Conservation (phyloP, 1,284 basidiomycete species). For the Irpex sp. region DNA sequence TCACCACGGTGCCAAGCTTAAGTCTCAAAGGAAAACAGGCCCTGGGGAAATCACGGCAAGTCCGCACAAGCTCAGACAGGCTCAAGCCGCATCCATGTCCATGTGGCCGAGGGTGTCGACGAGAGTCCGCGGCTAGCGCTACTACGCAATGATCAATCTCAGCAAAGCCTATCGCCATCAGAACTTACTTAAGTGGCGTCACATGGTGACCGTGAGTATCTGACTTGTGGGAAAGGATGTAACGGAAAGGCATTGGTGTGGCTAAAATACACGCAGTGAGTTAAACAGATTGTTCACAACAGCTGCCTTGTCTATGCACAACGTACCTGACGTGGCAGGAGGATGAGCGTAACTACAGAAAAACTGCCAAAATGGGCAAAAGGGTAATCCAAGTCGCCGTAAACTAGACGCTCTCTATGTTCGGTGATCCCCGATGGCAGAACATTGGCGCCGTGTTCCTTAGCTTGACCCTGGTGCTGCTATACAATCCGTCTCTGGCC, state of each 20-base stretch:
- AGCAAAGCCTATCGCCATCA: conserved; percentile 5
- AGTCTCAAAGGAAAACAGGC: too few relatives aligned
- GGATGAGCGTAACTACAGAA: too few relatives aligned
- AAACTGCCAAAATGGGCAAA: too few relatives aligned
- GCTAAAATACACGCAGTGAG: too few relatives aligned
- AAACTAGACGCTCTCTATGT: too few relatives aligned
- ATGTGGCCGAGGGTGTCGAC: background rate
- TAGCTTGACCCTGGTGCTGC: background rate
- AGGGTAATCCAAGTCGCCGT: too few relatives aligned
- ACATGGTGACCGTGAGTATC: conserved; percentile 1
- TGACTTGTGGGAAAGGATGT: background rate
- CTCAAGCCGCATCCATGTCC: background rate
- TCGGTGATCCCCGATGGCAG: too few relatives aligned
- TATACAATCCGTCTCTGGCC: background rate
- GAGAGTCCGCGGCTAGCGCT: background rate
- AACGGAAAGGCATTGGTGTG: too few relatives aligned
- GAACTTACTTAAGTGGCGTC: conserved; percentile 6
- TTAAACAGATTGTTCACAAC: too few relatives aligned
- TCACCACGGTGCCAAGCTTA: background rate
- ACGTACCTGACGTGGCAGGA: too few relatives aligned
- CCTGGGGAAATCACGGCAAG: background rate
- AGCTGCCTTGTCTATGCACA: too few relatives aligned
- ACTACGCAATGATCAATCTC: background rate
- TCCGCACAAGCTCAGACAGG: background rate
- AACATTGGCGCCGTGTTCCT: too few relatives aligned